Conservation (phyloP, 2,329 filamentous ascomycete species). For the Aspergillus proliferans region DNA sequence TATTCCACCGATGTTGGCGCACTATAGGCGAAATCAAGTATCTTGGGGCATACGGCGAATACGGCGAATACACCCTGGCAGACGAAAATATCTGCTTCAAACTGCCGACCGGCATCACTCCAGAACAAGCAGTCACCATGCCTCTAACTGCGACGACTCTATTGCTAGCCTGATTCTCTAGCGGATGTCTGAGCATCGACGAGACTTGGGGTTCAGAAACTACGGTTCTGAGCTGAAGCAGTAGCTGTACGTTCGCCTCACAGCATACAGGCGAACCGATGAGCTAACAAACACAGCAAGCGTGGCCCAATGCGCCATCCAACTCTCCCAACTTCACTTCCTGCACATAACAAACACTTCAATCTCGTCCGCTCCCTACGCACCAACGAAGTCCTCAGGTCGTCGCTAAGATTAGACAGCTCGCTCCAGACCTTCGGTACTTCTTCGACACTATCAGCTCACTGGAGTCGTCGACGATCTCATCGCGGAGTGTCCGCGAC, state of each 20-base stretch:
- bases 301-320: slow-evolving; percentile 34
- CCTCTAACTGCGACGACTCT: slow-evolving; percentile 37
- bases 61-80: slow-evolving; percentile 36
- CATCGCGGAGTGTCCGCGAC: slow-evolving; percentile 25
- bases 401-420: slow-evolving; percentile 28
- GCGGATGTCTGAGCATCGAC: slow-evolving; percentile 31
- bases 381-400: slow-evolving; percentile 35
- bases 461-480: slow-evolving; percentile 25
- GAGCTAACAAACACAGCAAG: slow-evolving; percentile 3
- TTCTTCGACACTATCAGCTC: slow-evolving; percentile 43
- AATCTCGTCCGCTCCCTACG: slow-evolving; percentile 28
- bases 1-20: background rate
- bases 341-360: slow-evolving; percentile 19
- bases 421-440: slow-evolving; percentile 28
- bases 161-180: slow-evolving; percentile 37
- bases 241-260: slow-evolving; percentile 31
- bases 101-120: slow-evolving; percentile 25
- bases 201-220: slow-evolving; percentile 3
- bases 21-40: slow-evolving; percentile 12
- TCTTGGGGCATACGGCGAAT: slow-evolving; percentile 36
- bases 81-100: slow-evolving; percentile 39
- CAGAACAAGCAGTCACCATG: slow-evolving; percentile 32
- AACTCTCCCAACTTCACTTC: slow-evolving; percentile 25
- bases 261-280: background rate
- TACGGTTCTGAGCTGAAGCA: slow-evolving; percentile 40